Evolutionary conservation across 768 basidiomycete genomes (phyloP), one percentile per base, ranked within the genome.

Genomic region (Sarcomyxa edulis): DNA sequence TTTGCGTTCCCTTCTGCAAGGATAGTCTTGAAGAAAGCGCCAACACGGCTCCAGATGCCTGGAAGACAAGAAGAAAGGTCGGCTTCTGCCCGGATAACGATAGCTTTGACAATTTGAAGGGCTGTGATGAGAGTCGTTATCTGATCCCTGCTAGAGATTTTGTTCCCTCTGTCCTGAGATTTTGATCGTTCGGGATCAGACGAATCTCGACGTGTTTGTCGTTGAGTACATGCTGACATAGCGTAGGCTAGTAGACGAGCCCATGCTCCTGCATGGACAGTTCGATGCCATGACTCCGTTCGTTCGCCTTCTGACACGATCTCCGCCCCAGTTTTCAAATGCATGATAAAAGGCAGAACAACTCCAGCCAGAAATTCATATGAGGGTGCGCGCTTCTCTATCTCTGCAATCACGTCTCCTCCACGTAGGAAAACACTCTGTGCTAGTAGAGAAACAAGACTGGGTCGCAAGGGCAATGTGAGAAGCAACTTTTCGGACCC

Each of bases 21-120:
- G 5, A 74, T 57, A 0, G 62, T 54, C 45, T 59, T 69, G 32
- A 86, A 55, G 37, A 81, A 72, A 2, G 58, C 43, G 2, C 72
- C 74, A n/a, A 87, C 43, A n/a, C 76, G 67, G 14, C 62, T 56
- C 84, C 84, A 90, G 14, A 82, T 61, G 8, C 74, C 76, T 11
- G 77, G 72, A 7, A 81, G 50, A 23, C 64, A 55, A 0, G 58
- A 55, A 3, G 77, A 76, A 11, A 88, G 60, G 32, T 84, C 84
- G 14, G 65, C 61, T 33, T 74, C 73, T 1, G 74, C 84, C 12
- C 81, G 75, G 32, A 86, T 59, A 11, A 84, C 47, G 46, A 87
- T 71, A 21, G 76, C 60, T 50, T 88, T 88, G 47, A 88, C 58
- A 11, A 81, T 66, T 53, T 87, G 85, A 18, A 88, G 50, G 0